phyloP scores from a whole-genome alignment of 352 stramenopile genomes.

The Phytophthora lateralis region DNA sequence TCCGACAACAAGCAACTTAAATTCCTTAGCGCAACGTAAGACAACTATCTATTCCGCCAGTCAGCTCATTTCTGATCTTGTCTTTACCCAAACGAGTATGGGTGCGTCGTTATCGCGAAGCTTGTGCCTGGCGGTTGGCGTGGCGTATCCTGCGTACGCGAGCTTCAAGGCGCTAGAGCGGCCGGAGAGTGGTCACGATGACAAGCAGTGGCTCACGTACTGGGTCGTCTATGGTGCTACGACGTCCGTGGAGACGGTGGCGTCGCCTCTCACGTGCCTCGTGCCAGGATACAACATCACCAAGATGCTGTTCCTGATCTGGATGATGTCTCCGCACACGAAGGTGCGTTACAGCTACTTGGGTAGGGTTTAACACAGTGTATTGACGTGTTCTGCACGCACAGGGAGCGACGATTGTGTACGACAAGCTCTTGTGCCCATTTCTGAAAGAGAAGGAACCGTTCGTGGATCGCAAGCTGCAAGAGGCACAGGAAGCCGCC shows the following conservation, averaged over 20 bases:
- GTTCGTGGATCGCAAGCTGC: constrained; percentile 67
- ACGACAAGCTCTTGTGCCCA: constrained; percentile 59
- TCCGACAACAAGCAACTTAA: constrained; percentile 30
- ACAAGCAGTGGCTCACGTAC: constrained; percentile 94
- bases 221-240: constrained; percentile 96
- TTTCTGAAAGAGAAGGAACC: constrained; percentile 78
- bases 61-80: constrained; percentile 10
- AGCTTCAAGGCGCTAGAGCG: constrained; percentile 82
- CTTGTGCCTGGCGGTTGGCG: constrained; percentile 55
- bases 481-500: constrained; percentile 47
- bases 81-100: constrained; percentile 33
- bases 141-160: constrained; percentile 71
- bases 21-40: constrained; percentile 14
- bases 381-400: constrained; percentile 11
- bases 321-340: constrained; percentile 95
- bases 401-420: constrained; percentile 72
- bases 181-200: constrained; percentile 45
- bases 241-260: constrained; percentile 89
- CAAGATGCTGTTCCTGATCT: constrained; percentile 96
- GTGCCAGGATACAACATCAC: constrained; percentile 96
- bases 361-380: not conserved
- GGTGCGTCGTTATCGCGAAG: constrained; percentile 56
- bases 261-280: constrained; percentile 52
- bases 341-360: constrained; percentile 43
- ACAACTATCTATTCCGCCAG: constrained; percentile 5